A percentile compares a stretch with the other conserved stretches of the same genome.
phyloP scores from a whole-genome alignment of 2,329 filamentous ascomycete species.

The Ceratocystis lukuohia region DNA sequence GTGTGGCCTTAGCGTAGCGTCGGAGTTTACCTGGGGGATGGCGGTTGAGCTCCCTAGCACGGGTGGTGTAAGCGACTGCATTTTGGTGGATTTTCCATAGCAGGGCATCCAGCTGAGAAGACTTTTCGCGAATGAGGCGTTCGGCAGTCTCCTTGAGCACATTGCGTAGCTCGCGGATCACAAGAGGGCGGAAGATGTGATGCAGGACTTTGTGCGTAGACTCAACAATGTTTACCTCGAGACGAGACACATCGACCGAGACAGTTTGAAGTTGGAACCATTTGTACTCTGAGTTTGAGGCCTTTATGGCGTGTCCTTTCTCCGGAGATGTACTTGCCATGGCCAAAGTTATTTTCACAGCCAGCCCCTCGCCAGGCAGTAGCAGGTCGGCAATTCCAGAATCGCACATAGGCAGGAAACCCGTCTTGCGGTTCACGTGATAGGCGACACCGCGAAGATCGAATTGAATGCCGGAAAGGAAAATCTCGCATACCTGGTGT shows the following conservation, averaged over 20 bases:
- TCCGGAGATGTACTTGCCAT: constrained; percentile 55
- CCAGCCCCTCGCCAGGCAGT: constrained; percentile 74
- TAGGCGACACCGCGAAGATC: constrained; percentile 84
- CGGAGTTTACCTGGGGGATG: constrained; percentile 72
- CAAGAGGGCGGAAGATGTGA: constrained; percentile 68
- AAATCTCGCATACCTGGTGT: constrained; percentile 33
- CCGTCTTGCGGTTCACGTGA: constrained; percentile 88
- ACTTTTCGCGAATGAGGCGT: constrained; percentile 75
- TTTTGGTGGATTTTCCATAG: constrained; percentile 70
- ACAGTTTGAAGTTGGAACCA: constrained; percentile 95
- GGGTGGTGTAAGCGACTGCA: constrained; percentile 56
- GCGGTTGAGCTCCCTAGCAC: constrained; percentile 47
- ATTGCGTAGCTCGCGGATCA: constrained; percentile 72
- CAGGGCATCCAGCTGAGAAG: constrained; percentile 58
- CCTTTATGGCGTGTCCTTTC: constrained; percentile 34
- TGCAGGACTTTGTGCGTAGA: constrained; percentile 93
- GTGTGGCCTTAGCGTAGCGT: constrained; percentile 49
- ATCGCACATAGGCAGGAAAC: constrained; percentile 79
- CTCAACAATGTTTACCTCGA: constrained; percentile 83
- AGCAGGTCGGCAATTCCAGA: constrained; percentile 79
- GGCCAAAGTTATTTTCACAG: constrained; percentile 38
- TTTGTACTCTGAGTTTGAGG: constrained; percentile 27
- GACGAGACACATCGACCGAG: constrained; percentile 65
- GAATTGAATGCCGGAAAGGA: constrained; percentile 81
- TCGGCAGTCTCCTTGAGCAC: constrained; percentile 77